Conservation (phyloP, 139 green algal species). For the Trebouxia sp. region DNA sequence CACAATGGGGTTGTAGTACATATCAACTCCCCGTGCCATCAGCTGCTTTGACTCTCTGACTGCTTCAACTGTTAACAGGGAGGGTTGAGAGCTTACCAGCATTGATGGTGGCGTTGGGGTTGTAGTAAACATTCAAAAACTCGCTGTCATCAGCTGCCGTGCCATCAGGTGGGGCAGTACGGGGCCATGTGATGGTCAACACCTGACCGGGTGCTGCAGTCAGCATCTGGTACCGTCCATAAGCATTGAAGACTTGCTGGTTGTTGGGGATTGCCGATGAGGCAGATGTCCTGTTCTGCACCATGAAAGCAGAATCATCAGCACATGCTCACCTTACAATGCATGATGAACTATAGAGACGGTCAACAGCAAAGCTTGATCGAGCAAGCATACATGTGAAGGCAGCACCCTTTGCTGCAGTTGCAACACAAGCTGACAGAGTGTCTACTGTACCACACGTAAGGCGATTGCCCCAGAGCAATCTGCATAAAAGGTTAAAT, state of each 20-base stretch:
- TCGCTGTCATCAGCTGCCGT: slow-evolving; percentile 1
- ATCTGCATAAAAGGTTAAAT: no score
- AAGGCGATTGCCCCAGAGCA: no score
- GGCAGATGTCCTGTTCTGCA: slow-evolving; percentile 16
- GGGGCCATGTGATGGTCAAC: slow-evolving; percentile 24
- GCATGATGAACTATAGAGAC: no score
- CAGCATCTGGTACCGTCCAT: slow-evolving; percentile 5
- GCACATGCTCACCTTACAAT: not conserved
- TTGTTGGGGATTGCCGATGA: not conserved
- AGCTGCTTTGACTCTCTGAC: no score
- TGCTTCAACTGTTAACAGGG: not conserved
- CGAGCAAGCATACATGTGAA: no score
- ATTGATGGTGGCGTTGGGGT: slow-evolving; percentile 24
- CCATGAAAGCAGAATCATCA: not conserved
- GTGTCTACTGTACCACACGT: no score
- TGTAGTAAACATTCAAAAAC: not conserved
- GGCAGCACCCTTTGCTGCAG: no score
- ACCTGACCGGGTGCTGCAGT: slow-evolving; percentile 15
- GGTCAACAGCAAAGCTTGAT: no score
- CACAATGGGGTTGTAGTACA: no score
- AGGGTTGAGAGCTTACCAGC: no score
- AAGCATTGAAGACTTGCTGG: slow-evolving; percentile 24
- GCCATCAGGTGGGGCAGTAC: slow-evolving; percentile 26
- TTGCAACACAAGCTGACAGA: no score
- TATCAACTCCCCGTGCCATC: no score